phyloP scores from a whole-genome alignment of 2,329 filamentous ascomycete species.

The Berkeleyomyces basicola region DNA sequence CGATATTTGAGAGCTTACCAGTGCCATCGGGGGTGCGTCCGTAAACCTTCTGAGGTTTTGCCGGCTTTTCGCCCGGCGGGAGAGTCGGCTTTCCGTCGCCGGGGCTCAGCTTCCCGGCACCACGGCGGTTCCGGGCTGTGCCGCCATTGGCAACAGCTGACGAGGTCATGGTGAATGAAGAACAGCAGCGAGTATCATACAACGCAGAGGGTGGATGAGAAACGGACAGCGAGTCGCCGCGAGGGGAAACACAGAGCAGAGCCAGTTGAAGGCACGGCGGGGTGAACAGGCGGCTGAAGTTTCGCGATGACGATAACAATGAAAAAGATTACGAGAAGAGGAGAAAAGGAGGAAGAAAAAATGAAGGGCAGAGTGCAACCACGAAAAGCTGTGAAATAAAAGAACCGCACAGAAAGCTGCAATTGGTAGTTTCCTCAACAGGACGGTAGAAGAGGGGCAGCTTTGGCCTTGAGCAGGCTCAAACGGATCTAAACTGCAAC shows the following conservation, averaged over 20 bases:
- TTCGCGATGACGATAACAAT: no score
- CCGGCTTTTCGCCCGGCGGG: background rate
- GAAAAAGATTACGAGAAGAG: background rate
- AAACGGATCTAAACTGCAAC: background rate
- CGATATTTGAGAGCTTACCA: conserved; percentile 40
- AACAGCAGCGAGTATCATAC: background rate
- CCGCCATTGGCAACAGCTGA: conserved; percentile 6
- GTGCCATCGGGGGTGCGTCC: conserved; percentile 81
- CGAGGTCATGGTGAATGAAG: conserved; percentile 12
- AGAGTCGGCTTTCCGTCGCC: background rate
- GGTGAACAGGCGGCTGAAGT: no score
- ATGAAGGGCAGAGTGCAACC: background rate
- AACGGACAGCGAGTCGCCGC: background rate
- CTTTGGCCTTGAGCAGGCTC: background rate
- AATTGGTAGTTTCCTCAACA: background rate
- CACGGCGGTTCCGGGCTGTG: conserved; percentile 8
- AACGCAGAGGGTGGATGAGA: background rate
- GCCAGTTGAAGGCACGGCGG: no score
- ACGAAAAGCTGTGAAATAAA: background rate
- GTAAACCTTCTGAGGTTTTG: conserved; percentile 49
- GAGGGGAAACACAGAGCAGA: background rate
- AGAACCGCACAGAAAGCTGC: no score
- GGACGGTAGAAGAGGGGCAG: background rate
- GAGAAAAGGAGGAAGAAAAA: background rate
- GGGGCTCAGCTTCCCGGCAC: background rate